Percentiles rank a stretch among this genome's conserved stretches.
phyloP scores from a whole-genome alignment of 2,329 filamentous ascomycete species.

The Epichloe sibirici region DNA sequence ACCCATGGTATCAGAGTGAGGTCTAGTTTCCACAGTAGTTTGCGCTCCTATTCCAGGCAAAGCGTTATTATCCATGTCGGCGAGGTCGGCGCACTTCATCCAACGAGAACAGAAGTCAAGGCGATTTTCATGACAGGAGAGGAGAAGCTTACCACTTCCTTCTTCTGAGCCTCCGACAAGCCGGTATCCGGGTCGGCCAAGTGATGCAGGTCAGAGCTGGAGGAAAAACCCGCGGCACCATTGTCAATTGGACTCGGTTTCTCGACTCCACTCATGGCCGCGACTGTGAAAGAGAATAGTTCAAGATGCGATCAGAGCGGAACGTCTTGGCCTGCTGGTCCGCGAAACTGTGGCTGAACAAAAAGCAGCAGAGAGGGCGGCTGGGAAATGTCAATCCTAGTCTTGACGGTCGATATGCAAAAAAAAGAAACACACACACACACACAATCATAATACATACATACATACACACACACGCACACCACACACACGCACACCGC shows the following conservation, averaged over 20 bases:
- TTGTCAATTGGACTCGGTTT: slow-evolving; percentile 11
- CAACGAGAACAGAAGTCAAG: background rate
- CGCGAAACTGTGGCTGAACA: too few species aligned
- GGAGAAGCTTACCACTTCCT: slow-evolving; percentile 40
- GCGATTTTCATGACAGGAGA: background rate
- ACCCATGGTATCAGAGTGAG: slow-evolving; percentile 47
- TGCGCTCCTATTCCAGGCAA: slow-evolving; percentile 38
- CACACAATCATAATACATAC: too few species aligned
- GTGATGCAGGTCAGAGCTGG: slow-evolving; percentile 16
- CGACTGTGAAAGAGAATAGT: background rate
- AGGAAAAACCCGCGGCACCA: slow-evolving; percentile 16
- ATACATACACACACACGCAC: too few species aligned
- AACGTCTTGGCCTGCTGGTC: too few species aligned
- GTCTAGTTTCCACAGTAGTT: slow-evolving; percentile 50
- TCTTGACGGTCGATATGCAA: too few species aligned
- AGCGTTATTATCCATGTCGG: background rate
- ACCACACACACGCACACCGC: too few species aligned
- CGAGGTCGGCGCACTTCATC: background rate
- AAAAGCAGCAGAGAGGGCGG: too few species aligned
- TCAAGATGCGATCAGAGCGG: too few species aligned
- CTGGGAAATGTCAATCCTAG: too few species aligned
- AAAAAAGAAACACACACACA: too few species aligned
- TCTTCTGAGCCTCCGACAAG: slow-evolving; percentile 49
- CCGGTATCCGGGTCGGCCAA: slow-evolving; percentile 42
- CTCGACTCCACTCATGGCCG: slow-evolving; percentile 21